Evolutionary conservation across 805 yeast genomes (phyloP), one percentile per base, ranked within the genome.

Genomic region (Starmerella asiatica): DNA sequence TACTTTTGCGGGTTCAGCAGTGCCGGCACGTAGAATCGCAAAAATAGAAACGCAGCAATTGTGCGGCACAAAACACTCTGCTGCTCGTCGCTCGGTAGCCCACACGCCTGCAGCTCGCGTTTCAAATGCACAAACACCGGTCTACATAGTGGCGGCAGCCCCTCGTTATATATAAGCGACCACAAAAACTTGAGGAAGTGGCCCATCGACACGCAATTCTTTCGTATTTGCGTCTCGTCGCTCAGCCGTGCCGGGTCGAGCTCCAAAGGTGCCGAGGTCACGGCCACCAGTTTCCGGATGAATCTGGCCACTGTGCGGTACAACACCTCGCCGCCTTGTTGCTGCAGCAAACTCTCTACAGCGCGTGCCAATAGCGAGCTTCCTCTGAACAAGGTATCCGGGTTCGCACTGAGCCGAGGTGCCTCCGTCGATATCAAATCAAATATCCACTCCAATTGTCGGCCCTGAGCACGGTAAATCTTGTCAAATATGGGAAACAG

Each of bases 1-100:
- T 84, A 85, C 36, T 86, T 58, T 52, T 83, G 84, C 0, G 98
- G 98, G 52, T 84, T 86, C 54, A 91, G 61, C 21, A 88, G 71
- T 0, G 94, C 94, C 0, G 98, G 97, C 52, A 95, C 85, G 47
- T 85, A 71, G 57, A 78, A 82, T 44, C 95, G 64, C 44, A 88
- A 61, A 56, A 88, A 91, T 11, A 88, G 62, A 52, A 91, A 81
- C 1, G 94, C 85, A 17, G 91, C 71, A 24, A 86, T 61, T 36
- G 93, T 80, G 53, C 85, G 79, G 43, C 79, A 63, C 0, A 84
- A 69, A 9, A 43, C 40, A 6, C 37, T 44, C 1, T 29, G 29
- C 3, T 29, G 5, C 15, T 24, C 21, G 3, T 14, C 39, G 4
- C 32, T 40, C 1, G 30, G 18, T 9, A 45, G 34, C 5, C 34